Evolutionary conservation across 2,329 filamentous ascomycete genomes (phyloP).

Genomic region (Microdochium paspali): DNA sequence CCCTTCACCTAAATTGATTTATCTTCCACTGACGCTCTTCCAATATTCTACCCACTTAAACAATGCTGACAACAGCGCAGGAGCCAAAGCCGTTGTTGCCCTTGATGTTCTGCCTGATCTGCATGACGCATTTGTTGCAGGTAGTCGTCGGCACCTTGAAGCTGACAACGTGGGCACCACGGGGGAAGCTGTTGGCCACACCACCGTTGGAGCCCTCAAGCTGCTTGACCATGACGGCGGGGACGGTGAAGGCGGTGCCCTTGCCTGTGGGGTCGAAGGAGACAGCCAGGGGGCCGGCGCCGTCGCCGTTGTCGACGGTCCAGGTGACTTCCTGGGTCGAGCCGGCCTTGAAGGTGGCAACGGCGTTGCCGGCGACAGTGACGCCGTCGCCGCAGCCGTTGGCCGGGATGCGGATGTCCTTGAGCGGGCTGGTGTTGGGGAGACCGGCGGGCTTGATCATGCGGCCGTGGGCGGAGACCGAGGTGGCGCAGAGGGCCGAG

Average conservation of each 20-base stretch:
- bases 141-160: constrained; percentile 3
- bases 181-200: constrained; percentile 5
- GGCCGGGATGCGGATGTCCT: constrained; percentile 4
- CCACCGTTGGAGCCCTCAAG: constrained; percentile 3
- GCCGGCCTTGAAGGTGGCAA: constrained; percentile 3
- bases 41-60: too few species aligned
- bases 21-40: too few species aligned
- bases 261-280: constrained; percentile 5
- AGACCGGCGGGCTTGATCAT: constrained; percentile 2
- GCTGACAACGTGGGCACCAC: constrained; percentile 3
- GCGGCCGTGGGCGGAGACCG: constrained; percentile 4
- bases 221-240: constrained; percentile 3
- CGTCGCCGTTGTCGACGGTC: constrained; percentile 5
- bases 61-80: constrained; percentile 4
- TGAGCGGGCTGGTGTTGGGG: constrained; percentile 1
- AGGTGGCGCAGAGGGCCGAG: constrained; percentile 1
- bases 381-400: constrained; percentile 4
- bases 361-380: constrained; percentile 1
- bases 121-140: constrained; percentile 5
- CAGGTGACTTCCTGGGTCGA: constrained; percentile 3
- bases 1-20: too few species aligned
- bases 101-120: constrained; percentile 2
- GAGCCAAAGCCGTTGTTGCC: constrained; percentile 3
- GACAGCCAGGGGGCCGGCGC: constrained; percentile 3
- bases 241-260: constrained; percentile 3